Base-by-base conservation (phyloP, 441 rosid genomes). In the Aleurites moluccanus region DNA sequence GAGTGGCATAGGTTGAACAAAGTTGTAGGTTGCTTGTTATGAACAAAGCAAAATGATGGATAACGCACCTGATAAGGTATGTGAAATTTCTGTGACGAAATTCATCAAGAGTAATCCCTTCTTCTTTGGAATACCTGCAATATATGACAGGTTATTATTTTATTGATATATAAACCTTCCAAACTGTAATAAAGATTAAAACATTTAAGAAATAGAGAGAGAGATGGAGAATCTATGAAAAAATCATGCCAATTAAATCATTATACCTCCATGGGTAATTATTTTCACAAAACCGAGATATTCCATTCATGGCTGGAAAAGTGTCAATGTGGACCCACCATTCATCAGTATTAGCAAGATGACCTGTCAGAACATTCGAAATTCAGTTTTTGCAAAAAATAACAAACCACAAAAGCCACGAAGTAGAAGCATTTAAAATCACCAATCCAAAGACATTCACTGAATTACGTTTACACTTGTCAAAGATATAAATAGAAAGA, bases 241-340 rank as follows among this genome's bases (percentile, higher is more conserved):
- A 30, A 27, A 45, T 53, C 33, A 15, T 45, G 57, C 44, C 62
- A n/a, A 65, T 47, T 68, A 60, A 50, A 82, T 61, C 28, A 80
- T 59, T 20, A 35, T 84, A 92, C 99, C 99, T 92, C 97, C 97
- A 96, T 49, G 93, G 94, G 57, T 71, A 86, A 76, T 74, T 85
- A 84, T 85, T 80, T 85, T 96, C 97, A 76, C 93, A 92, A 81
- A 96, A 96, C 62, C 92, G 93, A 61, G 98, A 96, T 80, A 96
- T 96, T 53, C 99, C 99, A 87, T 89, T 92, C 92, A 93, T 96
- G 80, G 98, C 99, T 33, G 97, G 85, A 85, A 83, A 96, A 14
- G 97, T 73, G 82, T 96, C 99, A 61, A 96, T 92, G 81, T 96
- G 99, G 82, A 96, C 88, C 96, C 86, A 88, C 74, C 73, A 83